Base-by-base conservation (phyloP, 2,329 filamentous ascomycete species). In the Hypoxylon sp. region DNA sequence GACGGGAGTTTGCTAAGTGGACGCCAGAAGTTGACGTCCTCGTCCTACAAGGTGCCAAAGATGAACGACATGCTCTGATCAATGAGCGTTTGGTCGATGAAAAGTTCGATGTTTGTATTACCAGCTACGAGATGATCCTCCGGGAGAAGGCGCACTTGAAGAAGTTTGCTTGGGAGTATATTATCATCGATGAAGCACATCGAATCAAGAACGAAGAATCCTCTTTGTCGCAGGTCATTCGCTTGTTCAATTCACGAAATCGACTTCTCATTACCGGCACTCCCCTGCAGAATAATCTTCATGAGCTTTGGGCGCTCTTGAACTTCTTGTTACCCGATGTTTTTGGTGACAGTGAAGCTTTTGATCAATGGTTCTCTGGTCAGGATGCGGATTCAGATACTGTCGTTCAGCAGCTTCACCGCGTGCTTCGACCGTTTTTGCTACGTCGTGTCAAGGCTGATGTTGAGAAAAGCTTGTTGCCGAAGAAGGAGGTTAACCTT, bases 151-250 rank as follows among this genome's bases (percentile, higher is more conserved):
- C 92, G 0, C 93, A 97, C 73, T 81, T 99, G 72, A 97, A 96
- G 83, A 98, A 98, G 80, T 97, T 99, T 79, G 94, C 96, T 0
- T 99, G 96, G 96, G 95, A 99, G 79, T 99, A 99, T 81, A 99
- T 99, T 80, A 97, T 99, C 73, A 97, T 99, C 71, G 96, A 99
- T 75, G 96, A 99, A 82, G 89, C 96, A 1, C 96, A 99, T 80
- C 93, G 96, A 67, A 99, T 99, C 87, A 99, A 99, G 85, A 99
- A 99, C 80, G 96, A 99, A 78, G 94, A 98, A 79, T 99, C 96
- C 0, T 98, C 96, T 0, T 86, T 99, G 2, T 94, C 96, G 2
- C 95, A 98, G 77, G 97, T 98, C 72, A 97, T 99, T 71, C 93
- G 96, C 73, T 84, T 98, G 58, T 99, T 99, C 85, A 93, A 94